Percentiles rank a stretch among this genome's conserved stretches.
phyloP scores from a whole-genome alignment of 345 rosid species.

The Linum usitatissimum region DNA sequence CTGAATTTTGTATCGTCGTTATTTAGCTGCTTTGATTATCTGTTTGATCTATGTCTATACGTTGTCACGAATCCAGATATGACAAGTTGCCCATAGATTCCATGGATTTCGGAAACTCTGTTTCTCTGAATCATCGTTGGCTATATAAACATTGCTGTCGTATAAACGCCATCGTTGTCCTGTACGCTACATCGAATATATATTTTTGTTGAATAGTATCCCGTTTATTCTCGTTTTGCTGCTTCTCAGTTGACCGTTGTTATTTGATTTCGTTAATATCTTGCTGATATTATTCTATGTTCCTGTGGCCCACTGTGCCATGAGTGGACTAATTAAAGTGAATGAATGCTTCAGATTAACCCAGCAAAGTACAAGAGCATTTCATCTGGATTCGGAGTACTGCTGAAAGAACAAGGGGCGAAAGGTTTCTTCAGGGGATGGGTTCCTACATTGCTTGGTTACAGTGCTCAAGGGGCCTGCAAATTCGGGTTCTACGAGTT shows the following conservation, averaged over 20 bases:
- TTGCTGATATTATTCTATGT: neutral
- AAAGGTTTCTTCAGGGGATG: constrained; percentile 98
- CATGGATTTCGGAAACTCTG: no score
- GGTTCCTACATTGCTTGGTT: constrained; percentile 95
- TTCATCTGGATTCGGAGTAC: constrained; percentile 79
- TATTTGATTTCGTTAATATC: no score
- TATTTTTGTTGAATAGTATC: neutral
- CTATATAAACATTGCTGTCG: no score
- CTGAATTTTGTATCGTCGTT: no score
- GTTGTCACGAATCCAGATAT: no score
- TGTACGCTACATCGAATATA: no score
- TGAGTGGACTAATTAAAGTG: neutral
- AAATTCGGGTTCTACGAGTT: constrained; percentile 96
- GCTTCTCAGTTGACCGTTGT: neutral
- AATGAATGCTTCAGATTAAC: constrained; percentile 52
- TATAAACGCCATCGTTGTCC: no score
- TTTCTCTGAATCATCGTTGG: no score
- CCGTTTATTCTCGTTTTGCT: neutral
- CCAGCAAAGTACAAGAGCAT: constrained; percentile 91
- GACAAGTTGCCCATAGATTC: no score
- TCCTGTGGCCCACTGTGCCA: neutral
- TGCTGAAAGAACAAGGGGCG: constrained; percentile 79
- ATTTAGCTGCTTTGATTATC: no score
- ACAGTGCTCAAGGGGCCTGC: constrained; percentile 99
- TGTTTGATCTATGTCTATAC: no score